Percentiles rank a stretch among this genome's conserved stretches.
Conservation (phyloP, 2,329 filamentous ascomycete species). For the Madurella mycetomatis region DNA sequence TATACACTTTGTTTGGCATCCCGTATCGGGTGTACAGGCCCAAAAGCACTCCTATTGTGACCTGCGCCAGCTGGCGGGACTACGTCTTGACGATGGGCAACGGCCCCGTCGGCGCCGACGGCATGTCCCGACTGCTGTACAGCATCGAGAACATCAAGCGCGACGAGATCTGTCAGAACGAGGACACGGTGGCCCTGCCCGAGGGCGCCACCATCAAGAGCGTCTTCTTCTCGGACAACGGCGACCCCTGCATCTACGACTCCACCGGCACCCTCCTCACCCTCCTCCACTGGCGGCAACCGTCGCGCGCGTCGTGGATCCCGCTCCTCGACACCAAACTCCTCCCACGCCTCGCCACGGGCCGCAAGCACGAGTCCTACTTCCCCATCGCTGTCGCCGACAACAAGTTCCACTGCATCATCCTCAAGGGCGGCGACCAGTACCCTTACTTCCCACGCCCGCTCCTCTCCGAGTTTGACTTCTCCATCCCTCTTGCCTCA, state of each 20-base stretch:
- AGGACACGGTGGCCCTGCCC: constrained; percentile 83
- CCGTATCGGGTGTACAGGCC: constrained; percentile 86
- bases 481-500: constrained; percentile 73
- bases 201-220: constrained; percentile 68
- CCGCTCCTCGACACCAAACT: constrained; percentile 86
- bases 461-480: constrained; percentile 87
- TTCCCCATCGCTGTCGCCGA: constrained; percentile 93
- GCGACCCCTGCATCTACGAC: constrained; percentile 97
- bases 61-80: constrained; percentile 89
- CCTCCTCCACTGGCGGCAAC: constrained; percentile 83
- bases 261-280: constrained; percentile 83
- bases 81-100: constrained; percentile 97
- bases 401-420: constrained; percentile 95
- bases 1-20: constrained; percentile 90
- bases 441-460: constrained; percentile 91
- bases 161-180: constrained; percentile 90
- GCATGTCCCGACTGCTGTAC: constrained; percentile 74
- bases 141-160: constrained; percentile 92
- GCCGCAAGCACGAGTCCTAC: constrained; percentile 84
- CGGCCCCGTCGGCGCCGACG: constrained; percentile 75
- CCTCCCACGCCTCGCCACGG: constrained; percentile 74
- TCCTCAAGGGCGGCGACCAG: constrained; percentile 89
- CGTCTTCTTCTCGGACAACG: constrained; percentile 87
- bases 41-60: constrained; percentile 84
- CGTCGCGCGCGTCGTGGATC: constrained; percentile 83